Conservation (phyloP, 768 basidiomycete species). For the Neoboletus magnificus region DNA sequence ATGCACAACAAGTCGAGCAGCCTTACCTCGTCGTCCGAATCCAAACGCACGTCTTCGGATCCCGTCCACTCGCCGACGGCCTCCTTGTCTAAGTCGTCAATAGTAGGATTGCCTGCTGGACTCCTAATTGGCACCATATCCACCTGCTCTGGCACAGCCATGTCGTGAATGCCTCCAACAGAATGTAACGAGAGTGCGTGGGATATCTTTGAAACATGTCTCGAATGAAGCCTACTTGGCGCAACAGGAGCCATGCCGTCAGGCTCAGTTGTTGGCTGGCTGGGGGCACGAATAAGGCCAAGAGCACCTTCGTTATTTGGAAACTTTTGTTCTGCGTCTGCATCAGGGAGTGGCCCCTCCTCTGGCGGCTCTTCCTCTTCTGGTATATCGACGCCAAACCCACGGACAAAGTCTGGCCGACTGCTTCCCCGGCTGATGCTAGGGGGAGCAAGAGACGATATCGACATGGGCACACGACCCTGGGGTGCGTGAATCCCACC, state of each 20-base stretch:
- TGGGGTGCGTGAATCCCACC: constrained; percentile 51
- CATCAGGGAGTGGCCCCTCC: constrained; percentile 33
- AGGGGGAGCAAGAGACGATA: constrained; percentile 46
- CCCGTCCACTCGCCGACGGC: constrained; percentile 77
- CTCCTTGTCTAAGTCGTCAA: constrained; percentile 37
- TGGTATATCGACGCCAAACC: constrained; percentile 78
- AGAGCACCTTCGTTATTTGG: constrained; percentile 35
- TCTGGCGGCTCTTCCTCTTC: constrained; percentile 69
- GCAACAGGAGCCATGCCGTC: constrained; percentile 46
- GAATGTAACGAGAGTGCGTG: constrained; percentile 65
- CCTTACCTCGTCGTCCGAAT: constrained; percentile 68
- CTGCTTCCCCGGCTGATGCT: constrained; percentile 43
- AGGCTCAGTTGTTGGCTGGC: constrained; percentile 30
- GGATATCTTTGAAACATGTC: constrained; percentile 65
- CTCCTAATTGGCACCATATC: constrained; percentile 32
- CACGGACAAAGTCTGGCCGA: constrained; percentile 70
- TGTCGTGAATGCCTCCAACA: constrained; percentile 50
- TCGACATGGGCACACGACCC: constrained; percentile 47
- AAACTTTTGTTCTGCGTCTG: constrained; percentile 36
- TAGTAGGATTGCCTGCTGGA: constrained; percentile 29
- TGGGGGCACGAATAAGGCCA: constrained; percentile 18
- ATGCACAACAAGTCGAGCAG: not conserved
- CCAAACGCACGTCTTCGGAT: constrained; percentile 63
- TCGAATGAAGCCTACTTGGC: constrained; percentile 57
- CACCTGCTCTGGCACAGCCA: constrained; percentile 23